phyloP scores from a whole-genome alignment of 108 stramenopile species.

The Cyclotella choctawhatcheeana region DNA sequence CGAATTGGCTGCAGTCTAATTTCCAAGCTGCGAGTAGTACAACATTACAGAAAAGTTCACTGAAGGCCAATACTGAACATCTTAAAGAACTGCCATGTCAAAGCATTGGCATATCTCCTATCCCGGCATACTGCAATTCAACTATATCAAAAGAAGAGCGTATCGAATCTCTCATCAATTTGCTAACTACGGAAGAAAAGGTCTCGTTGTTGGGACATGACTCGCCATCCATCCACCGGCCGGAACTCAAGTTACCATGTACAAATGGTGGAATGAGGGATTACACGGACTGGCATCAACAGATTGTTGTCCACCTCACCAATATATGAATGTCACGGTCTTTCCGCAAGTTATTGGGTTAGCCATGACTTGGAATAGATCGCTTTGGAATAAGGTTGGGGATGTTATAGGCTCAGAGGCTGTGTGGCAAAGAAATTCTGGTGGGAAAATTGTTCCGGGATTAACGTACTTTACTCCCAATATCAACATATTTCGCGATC shows the following conservation, averaged over 20 bases:
- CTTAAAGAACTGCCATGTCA: neutral
- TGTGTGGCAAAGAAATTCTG: conserved; percentile 41
- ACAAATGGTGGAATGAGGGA: conserved; percentile 70
- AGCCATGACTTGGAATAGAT: conserved; percentile 58
- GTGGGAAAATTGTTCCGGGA: conserved; percentile 35
- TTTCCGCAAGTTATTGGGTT: conserved; percentile 63
- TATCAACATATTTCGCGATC: conserved; percentile 75
- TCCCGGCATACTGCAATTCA: conserved; percentile 46
- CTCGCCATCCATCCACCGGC: conserved; percentile 27
- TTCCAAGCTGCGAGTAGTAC: neutral
- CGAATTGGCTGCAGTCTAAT: neutral
- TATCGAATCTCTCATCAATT: conserved; percentile 38
- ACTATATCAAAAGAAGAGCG: conserved; percentile 31
- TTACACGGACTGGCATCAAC: conserved; percentile 56
- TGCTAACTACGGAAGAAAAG: conserved; percentile 34
- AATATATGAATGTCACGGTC: conserved; percentile 39
- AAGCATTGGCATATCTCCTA: neutral
- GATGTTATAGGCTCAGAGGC: conserved; percentile 58
- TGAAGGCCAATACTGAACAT: neutral
- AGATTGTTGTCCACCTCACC: conserved; percentile 19
- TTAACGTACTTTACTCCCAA: conserved; percentile 73
- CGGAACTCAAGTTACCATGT: conserved; percentile 39
- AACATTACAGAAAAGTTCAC: neutral
- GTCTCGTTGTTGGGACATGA: conserved; percentile 52
- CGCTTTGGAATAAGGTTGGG: conserved; percentile 55